A percentile compares a stretch with the other conserved stretches of the same genome.
Conservation (phyloP, 208 protist species). For the Leishmania gerbilli region DNA sequence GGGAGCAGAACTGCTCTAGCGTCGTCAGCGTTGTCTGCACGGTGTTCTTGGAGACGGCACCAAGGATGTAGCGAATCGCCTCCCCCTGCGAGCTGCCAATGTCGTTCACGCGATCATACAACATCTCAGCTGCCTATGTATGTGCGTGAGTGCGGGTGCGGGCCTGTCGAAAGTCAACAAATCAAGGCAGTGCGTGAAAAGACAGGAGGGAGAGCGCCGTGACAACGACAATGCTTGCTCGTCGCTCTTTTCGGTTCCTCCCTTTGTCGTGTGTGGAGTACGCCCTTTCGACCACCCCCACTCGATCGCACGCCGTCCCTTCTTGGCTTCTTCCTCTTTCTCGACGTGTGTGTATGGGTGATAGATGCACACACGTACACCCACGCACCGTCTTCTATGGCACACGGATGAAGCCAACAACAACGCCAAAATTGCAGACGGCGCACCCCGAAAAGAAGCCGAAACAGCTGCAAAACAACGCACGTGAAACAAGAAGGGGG, state of each 20-base stretch:
- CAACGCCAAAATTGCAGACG: too few relatives aligned
- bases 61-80: slow-evolving; percentile 72
- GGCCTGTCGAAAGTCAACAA: neutral
- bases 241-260: slow-evolving; percentile 15
- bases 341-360: neutral
- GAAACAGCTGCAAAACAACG: neutral
- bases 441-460: neutral
- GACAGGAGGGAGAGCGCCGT: neutral
- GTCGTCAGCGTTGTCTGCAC: slow-evolving; percentile 71
- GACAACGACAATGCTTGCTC: neutral
- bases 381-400: neutral
- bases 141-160: neutral
- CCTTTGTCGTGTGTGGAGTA: slow-evolving; percentile 4
- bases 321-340: neutral
- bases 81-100: slow-evolving; percentile 67
- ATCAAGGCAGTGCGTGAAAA: neutral
- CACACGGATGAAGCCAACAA: neutral
- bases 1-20: slow-evolving; percentile 66
- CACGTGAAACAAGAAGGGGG: neutral
- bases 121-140: slow-evolving; percentile 37
- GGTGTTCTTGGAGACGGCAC: slow-evolving; percentile 70
- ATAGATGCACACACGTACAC: neutral
- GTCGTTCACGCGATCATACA: slow-evolving; percentile 81
- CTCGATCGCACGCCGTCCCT: neutral
- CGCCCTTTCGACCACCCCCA: neutral